These are phyloP conservation scores for Lipomyces japonicus DNA, from an alignment of 805 yeast species.

Conservation along the genomic window DNA sequence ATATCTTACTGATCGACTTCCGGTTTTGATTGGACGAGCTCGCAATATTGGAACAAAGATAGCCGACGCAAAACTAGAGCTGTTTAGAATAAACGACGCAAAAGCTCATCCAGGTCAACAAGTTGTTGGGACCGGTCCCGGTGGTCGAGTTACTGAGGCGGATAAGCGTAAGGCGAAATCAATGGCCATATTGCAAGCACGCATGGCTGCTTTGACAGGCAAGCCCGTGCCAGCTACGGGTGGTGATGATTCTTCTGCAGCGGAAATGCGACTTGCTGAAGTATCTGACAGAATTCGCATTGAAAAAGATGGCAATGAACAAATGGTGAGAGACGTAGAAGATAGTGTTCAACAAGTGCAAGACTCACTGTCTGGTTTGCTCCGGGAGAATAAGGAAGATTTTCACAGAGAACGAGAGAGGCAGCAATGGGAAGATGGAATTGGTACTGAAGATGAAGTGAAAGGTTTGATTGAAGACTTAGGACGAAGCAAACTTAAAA, in stretches of 20 bases:
- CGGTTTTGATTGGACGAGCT: conserved; percentile 63
- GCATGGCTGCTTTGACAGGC: conserved; percentile 93
- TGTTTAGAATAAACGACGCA: conserved; percentile 53
- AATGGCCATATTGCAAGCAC: conserved; percentile 70
- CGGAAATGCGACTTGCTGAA: conserved; percentile 43
- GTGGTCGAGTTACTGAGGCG: conserved; percentile 78
- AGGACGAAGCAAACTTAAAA: conserved; percentile 29
- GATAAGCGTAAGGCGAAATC: conserved; percentile 78
- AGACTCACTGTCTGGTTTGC: conserved; percentile 44
- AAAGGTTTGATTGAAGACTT: conserved; percentile 58
- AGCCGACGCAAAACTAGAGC: conserved; percentile 59
- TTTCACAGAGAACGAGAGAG: conserved; percentile 45
- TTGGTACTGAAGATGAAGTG: conserved; percentile 70
- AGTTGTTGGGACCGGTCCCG: conserved; percentile 76
- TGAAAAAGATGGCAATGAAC: conserved; percentile 55
- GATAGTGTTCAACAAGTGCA: conserved; percentile 62
- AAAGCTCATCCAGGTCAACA: conserved; percentile 64
- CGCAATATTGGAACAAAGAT: conserved; percentile 64
- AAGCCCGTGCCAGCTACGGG: conserved; percentile 47
- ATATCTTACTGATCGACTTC: conserved; percentile 65
- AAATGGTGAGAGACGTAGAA: conserved; percentile 67
- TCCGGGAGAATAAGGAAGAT: conserved; percentile 40
- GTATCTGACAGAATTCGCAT: conserved; percentile 50
- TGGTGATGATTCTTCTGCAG: conserved; percentile 51
- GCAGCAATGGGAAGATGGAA: conserved; percentile 76